Percentiles rank a stretch among this genome's conserved stretches.
These are phyloP conservation scores for Eutrema japonicum DNA, from an alignment of 345 rosid species.

Conservation along the genomic window DNA sequence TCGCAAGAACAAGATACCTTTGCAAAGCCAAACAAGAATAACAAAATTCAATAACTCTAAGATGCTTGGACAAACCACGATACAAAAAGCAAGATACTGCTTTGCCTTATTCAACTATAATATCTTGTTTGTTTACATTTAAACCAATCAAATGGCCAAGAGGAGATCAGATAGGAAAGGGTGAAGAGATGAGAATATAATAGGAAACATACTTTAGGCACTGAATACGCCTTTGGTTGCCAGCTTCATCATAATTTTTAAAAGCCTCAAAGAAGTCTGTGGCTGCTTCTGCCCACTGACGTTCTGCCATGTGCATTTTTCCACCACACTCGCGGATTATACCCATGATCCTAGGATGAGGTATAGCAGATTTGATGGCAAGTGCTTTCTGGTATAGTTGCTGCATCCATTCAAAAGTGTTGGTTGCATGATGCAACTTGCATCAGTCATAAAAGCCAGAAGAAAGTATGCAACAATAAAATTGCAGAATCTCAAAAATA, in stretches of 20 bases:
- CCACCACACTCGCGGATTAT: slow-evolving; percentile 99
- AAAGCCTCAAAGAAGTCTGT: slow-evolving; percentile 99
- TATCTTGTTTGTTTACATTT: not conserved
- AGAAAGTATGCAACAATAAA: slow-evolving; percentile 1
- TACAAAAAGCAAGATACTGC: slow-evolving; percentile 2
- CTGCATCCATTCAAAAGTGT: slow-evolving; percentile 52
- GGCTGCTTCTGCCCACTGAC: slow-evolving; percentile 98
- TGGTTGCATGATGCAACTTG: too few species aligned
- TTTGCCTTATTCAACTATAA: not conserved
- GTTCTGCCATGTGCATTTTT: slow-evolving; percentile 99
- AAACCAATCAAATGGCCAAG: slow-evolving; percentile 10
- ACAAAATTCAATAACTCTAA: not conserved
- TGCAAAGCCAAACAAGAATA: slow-evolving; percentile 22
- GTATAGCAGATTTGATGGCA: slow-evolving; percentile 98
- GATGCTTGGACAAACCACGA: not conserved
- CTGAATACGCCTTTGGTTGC: slow-evolving; percentile 97
- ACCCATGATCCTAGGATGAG: slow-evolving; percentile 99
- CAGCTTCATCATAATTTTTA: slow-evolving; percentile 99
- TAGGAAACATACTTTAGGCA: slow-evolving; percentile 80
- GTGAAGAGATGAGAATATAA: slow-evolving; percentile 24
- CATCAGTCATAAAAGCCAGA: slow-evolving; percentile 20
- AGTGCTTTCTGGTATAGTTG: slow-evolving; percentile 98
- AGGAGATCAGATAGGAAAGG: not conserved
- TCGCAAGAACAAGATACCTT: slow-evolving; percentile 97
- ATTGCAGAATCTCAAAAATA: slow-evolving; percentile 2